These are phyloP conservation scores for Camellia oleifera DNA, from an alignment of 179 eudicot genomes.

Conservation along the genomic window DNA sequence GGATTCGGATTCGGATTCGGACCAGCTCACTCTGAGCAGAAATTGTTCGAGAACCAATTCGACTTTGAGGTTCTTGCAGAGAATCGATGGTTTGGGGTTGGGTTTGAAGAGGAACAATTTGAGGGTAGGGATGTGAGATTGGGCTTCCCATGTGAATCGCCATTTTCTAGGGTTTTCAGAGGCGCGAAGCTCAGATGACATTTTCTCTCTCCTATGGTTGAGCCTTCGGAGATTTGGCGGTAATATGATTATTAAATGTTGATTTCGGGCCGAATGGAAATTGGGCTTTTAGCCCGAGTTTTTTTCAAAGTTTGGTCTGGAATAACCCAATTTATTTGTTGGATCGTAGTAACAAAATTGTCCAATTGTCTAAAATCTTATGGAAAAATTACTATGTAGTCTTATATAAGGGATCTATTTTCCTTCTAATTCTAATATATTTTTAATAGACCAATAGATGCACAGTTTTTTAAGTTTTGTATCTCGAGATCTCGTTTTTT, in stretches of 20 bases:
- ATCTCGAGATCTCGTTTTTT: too few relatives aligned
- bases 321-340: neutral
- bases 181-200: constrained; percentile 14
- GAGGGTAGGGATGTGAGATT: constrained; percentile 72
- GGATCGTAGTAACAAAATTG: too few relatives aligned
- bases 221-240: neutral
- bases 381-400: too few relatives aligned
- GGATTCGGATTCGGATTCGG: constrained; percentile 16
- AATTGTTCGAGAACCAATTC: constrained; percentile 43
- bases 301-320: neutral
- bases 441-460: too few relatives aligned
- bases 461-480: too few relatives aligned
- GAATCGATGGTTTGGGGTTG: constrained; percentile 34
- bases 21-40: constrained; percentile 41
- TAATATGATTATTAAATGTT: neutral
- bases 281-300: neutral
- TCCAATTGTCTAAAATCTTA: too few relatives aligned
- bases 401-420: too few relatives aligned
- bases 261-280: neutral
- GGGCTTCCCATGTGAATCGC: constrained; percentile 91
- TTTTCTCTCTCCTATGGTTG: constrained; percentile 13
- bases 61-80: constrained; percentile 44
- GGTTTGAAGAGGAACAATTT: constrained; percentile 62
- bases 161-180: constrained; percentile 70
- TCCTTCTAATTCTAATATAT: too few relatives aligned